Base-by-base conservation (phyloP, 2,329 filamentous ascomycete genomes). In the Neofusicoccum laricinum region DNA sequence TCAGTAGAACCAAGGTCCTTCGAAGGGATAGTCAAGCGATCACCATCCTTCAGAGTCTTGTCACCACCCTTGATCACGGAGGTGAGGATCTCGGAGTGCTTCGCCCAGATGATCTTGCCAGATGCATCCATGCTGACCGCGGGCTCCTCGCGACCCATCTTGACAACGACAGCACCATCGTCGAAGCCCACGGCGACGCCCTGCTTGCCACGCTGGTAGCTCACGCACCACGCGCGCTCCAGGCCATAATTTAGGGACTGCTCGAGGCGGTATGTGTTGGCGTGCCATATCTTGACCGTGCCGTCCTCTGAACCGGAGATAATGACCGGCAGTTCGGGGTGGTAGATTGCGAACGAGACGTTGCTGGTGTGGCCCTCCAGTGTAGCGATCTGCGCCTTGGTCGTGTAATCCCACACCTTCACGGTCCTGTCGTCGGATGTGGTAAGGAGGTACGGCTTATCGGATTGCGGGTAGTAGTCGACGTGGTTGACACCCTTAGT, bases 391-490 rank as follows among this genome's bases (percentile, higher is more conserved):
- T 98, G 84, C 12, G 93, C 95, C 81, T 99, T 99, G 55, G 93
- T 98, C 12, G 94, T 98, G 82, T 99, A 98, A 76, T 99, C 95
- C 94, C 95, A 99, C 63, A 99, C 88, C 84, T 98, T 98, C 71
- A 98, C 92, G 0, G 94, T 98, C 72, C 92, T 88, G 78, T 98
- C 95, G 76, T 99, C 95, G 7, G 93, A 97, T 14, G 94, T 97
- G 25, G 95, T 99, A 68, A 99, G 88, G 50, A 99, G 88, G 75
- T 99, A 98, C 41, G 87, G 87, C 74, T 89, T 89, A 76, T 89
- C 87, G 30, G 84, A 85, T 67, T 88, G 85, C 4, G 87, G 87
- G 71, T 89, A 89, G 75, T 89, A 99, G 75, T 99, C 95, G 71
- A 99, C 93, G 75, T 97, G 92, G 80, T 99, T 99, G 68, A 99